These are phyloP conservation scores for Phytophthora chlamydospora DNA, from an alignment of 352 stramenopile genomes.

Conservation along the genomic window DNA sequence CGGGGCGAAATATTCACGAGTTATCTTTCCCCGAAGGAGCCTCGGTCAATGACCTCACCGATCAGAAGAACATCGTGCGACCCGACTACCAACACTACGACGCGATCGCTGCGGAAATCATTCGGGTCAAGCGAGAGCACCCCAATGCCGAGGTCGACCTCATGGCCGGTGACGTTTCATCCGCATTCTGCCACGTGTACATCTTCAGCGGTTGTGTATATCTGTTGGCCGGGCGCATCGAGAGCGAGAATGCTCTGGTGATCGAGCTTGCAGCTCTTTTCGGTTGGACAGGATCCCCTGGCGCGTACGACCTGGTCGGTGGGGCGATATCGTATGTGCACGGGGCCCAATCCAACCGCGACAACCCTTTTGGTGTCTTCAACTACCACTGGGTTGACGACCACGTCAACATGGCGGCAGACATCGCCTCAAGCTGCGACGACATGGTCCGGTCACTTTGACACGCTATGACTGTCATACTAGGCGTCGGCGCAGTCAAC, in stretches of 20 bases:
- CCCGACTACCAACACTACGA: constrained; percentile 11
- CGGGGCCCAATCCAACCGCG: neutral
- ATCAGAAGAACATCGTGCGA: constrained; percentile 18
- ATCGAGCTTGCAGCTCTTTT: constrained; percentile 13
- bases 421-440: no score
- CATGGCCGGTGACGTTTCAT: constrained; percentile 8
- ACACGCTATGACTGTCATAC: no score
- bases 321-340: constrained; percentile 13
- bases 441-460: neutral
- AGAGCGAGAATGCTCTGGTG: constrained; percentile 16
- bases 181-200: constrained; percentile 5
- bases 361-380: neutral
- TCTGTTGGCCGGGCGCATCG: constrained; percentile 11
- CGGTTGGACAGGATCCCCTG: constrained; percentile 12
- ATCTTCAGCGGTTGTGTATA: constrained; percentile 15
- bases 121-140: neutral
- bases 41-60: constrained; percentile 22
- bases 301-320: constrained; percentile 17
- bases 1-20: neutral
- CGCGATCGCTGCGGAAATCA: neutral
- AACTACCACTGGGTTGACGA: constrained; percentile 23
- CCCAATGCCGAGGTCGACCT: neutral
- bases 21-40: constrained; percentile 9
- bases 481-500: no score
- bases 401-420: constrained; percentile 8